phyloP scores from a whole-genome alignment of 164 flowering plant species.

The Warburgia ugandensis region DNA sequence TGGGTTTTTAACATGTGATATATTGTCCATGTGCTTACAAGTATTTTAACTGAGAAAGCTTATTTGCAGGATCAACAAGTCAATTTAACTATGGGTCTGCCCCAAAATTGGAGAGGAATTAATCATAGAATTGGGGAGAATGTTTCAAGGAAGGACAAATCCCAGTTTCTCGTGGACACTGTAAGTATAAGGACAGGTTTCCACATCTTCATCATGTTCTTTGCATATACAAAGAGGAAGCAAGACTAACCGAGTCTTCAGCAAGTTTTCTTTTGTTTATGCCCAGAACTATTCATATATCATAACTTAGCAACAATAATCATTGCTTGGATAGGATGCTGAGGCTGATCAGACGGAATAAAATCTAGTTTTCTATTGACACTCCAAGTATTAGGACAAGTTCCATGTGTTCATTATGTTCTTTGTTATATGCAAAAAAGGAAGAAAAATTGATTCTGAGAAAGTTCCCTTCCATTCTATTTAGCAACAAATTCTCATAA shows the following conservation, averaged over 20 bases:
- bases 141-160: conserved; percentile 55
- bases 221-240: not conserved
- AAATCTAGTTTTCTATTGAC: not conserved
- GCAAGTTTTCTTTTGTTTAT: not conserved
- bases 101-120: conserved; percentile 13
- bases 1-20: too few species aligned
- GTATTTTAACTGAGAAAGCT: too few species aligned
- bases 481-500: too few species aligned
- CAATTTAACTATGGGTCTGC: conserved; percentile 10
- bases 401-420: too few species aligned
- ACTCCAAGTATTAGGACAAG: too few species aligned
- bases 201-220: not conserved
- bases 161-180: conserved; percentile 44
- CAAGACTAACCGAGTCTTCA: not conserved
- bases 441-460: too few species aligned
- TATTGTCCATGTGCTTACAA: too few species aligned
- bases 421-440: too few species aligned
- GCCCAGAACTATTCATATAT: not conserved
- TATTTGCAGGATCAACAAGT: conserved; percentile 18
- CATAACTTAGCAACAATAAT: not conserved
- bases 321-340: not conserved
- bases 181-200: conserved; percentile 26
- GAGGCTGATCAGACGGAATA: not conserved
- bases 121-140: conserved; percentile 37
- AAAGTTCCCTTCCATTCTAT: too few species aligned